Percentiles rank a stretch among this genome's conserved stretches.
These are phyloP conservation scores for Citrus sinensis DNA, from an alignment of 345 rosid genomes.

Conservation along the genomic window DNA sequence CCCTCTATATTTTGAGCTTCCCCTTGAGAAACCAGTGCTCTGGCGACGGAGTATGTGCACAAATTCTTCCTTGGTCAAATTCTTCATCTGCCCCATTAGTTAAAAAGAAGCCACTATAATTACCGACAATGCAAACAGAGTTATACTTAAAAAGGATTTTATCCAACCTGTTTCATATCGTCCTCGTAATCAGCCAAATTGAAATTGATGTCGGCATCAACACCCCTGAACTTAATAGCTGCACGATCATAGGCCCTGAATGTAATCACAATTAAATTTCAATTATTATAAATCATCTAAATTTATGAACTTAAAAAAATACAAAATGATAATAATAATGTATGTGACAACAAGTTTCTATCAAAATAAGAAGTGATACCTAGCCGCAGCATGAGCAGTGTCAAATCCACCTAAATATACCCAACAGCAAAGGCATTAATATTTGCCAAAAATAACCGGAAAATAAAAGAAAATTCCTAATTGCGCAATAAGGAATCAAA, in stretches of 20 bases:
- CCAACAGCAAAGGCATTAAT: constrained; percentile 16
- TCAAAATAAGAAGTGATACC: constrained; percentile 35
- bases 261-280: neutral
- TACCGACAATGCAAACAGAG: neutral
- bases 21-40: constrained; percentile 90
- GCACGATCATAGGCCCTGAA: constrained; percentile 95
- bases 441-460: neutral
- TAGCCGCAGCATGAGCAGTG: constrained; percentile 98
- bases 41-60: constrained; percentile 94
- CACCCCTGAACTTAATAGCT: constrained; percentile 93
- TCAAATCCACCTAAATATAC: constrained; percentile 81
- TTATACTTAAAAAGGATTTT: neutral
- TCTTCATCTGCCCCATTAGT: constrained; percentile 50
- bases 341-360: neutral
- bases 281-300: neutral
- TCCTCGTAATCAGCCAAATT: constrained; percentile 77
- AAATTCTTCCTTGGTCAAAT: constrained; percentile 79
- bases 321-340: neutral
- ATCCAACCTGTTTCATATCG: constrained; percentile 72
- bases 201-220: constrained; percentile 93
- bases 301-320: neutral
- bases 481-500: neutral
- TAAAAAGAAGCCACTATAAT: constrained; percentile 14
- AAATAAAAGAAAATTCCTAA: neutral
- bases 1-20: constrained; percentile 91